Conservation (phyloP, 208 protist genomes). For the Trypanosoma brucei region DNA sequence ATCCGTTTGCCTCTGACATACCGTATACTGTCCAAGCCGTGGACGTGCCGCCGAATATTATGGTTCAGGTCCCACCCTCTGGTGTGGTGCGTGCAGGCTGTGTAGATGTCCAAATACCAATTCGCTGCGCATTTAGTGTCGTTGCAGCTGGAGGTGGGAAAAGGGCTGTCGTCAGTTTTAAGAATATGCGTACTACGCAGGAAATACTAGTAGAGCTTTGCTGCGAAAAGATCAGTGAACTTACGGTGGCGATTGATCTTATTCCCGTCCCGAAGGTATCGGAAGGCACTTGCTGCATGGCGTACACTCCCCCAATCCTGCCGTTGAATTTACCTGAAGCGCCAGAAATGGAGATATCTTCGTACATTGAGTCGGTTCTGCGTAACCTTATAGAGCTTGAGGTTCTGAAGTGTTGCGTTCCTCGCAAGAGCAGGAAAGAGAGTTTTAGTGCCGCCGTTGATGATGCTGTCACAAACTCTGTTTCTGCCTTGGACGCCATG, state of each 20-base stretch:
- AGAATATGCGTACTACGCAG: slow-evolving; percentile 49
- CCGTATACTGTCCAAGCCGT: slow-evolving; percentile 56
- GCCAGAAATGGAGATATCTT: slow-evolving; percentile 14
- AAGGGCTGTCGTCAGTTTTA: slow-evolving; percentile 41
- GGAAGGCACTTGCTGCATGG: slow-evolving; percentile 1
- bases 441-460: neutral
- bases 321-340: slow-evolving; percentile 7
- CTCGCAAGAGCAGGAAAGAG: neutral
- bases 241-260: slow-evolving; percentile 57
- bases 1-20: slow-evolving; percentile 73
- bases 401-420: slow-evolving; percentile 3
- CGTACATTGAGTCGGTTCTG: slow-evolving; percentile 18
- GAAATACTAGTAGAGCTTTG: slow-evolving; percentile 58
- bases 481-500: neutral
- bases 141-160: slow-evolving; percentile 1
- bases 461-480: neutral
- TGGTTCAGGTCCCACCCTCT: slow-evolving; percentile 39
- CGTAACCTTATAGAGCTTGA: slow-evolving; percentile 23
- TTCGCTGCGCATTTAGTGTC: slow-evolving; percentile 51
- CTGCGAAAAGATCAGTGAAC: slow-evolving; percentile 60
- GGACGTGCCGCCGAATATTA: slow-evolving; percentile 43
- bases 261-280: slow-evolving; percentile 19
- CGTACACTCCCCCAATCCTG: slow-evolving; percentile 13
- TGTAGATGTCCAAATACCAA: slow-evolving; percentile 40
- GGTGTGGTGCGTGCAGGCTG: slow-evolving; percentile 53